These are phyloP conservation scores for Zymoseptoria pseudotritici DNA, from an alignment of 2,329 filamentous ascomycete genomes.

Conservation along the genomic window DNA sequence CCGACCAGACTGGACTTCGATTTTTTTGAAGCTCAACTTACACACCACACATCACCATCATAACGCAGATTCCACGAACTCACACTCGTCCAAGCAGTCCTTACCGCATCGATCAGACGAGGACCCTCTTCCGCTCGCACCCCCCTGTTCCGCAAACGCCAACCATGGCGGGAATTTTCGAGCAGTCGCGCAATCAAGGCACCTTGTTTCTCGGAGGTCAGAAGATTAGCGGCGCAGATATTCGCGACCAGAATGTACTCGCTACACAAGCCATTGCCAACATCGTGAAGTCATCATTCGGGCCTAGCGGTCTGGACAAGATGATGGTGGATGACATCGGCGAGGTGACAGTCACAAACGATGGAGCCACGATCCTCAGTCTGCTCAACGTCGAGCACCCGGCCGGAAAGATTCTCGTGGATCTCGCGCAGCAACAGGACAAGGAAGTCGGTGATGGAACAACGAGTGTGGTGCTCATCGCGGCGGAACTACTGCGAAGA, in stretches of 20 bases:
- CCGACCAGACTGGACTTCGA: no score
- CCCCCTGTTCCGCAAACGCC: constrained; percentile 1
- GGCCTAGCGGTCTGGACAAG: constrained; percentile 93
- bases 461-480: constrained; percentile 94
- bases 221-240: constrained; percentile 95
- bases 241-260: constrained; percentile 94
- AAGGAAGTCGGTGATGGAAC: constrained; percentile 98
- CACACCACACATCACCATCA: no score
- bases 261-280: constrained; percentile 97
- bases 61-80: no score
- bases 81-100: no score
- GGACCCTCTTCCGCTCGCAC: background rate
- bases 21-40: no score
- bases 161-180: constrained; percentile 87
- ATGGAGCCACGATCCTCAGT: constrained; percentile 92
- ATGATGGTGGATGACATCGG: constrained; percentile 99
- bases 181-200: constrained; percentile 84
- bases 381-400: constrained; percentile 96
- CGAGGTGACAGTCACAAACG: constrained; percentile 98
- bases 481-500: constrained; percentile 84
- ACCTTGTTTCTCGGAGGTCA: constrained; percentile 93
- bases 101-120: no score
- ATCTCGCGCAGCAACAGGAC: constrained; percentile 95
- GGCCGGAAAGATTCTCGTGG: constrained; percentile 95
- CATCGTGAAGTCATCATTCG: constrained; percentile 98